These are phyloP conservation scores for Olyra latifolia DNA, from an alignment of 176 grass and related monocot genomes.

Conservation along the genomic window DNA sequence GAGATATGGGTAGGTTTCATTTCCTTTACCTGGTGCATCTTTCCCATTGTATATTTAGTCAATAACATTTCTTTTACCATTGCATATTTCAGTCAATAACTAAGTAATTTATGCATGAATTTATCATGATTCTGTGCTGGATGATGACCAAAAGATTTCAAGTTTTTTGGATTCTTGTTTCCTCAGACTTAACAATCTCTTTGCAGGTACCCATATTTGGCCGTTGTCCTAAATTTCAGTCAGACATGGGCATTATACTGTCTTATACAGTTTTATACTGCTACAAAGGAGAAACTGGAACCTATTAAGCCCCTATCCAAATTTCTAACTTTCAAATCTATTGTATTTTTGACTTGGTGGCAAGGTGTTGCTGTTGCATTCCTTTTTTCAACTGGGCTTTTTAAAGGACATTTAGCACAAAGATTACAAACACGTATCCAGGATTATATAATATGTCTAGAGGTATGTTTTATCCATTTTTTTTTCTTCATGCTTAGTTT, in stretches of 20 bases:
- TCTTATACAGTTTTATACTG: constrained; percentile 94
- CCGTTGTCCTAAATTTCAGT: constrained; percentile 95
- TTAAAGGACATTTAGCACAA: constrained; percentile 93
- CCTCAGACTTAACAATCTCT: not conserved
- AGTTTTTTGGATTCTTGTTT: constrained; percentile 9
- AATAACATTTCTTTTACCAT: not conserved
- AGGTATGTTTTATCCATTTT: constrained; percentile 58
- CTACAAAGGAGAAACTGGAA: constrained; percentile 90
- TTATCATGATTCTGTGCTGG: not conserved
- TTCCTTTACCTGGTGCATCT: constrained; percentile 4
- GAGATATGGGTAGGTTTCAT: constrained; percentile 80
- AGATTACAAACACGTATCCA: constrained; percentile 89
- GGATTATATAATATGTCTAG: constrained; percentile 98
- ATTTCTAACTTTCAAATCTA: constrained; percentile 98
- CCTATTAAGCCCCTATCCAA: constrained; percentile 93
- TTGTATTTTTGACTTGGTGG: constrained; percentile 99
- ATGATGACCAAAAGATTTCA: not conserved
- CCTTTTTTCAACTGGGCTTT: constrained; percentile 86
- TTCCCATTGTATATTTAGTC: not conserved
- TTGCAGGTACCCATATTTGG: constrained; percentile 93
- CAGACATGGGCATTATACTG: constrained; percentile 99
- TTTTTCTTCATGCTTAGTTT: constrained; percentile 9
- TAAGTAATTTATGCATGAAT: constrained; percentile 5
- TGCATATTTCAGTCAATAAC: not conserved
- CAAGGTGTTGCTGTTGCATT: constrained; percentile 95